These are phyloP conservation scores for Serpula lacrymans DNA, from an alignment of 768 basidiomycete genomes.

Conservation along the genomic window DNA sequence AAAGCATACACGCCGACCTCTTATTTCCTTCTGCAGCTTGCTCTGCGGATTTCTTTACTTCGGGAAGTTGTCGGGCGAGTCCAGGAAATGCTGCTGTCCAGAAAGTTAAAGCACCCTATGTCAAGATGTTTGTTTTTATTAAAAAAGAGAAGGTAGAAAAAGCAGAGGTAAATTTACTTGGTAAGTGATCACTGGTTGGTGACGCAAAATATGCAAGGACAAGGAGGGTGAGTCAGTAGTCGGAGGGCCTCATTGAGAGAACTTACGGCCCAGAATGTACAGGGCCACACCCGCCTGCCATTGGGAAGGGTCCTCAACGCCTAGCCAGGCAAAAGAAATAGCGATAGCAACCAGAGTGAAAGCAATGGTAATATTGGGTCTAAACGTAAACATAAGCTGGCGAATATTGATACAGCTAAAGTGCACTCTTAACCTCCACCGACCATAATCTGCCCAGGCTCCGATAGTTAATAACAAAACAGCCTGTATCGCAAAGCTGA, in stretches of 20 bases:
- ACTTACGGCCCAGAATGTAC: slow-evolving; percentile 63
- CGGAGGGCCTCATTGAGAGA: not conserved
- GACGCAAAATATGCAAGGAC: not conserved
- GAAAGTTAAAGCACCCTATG: slow-evolving; percentile 66
- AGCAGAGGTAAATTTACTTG: slow-evolving; percentile 37
- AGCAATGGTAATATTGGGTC: slow-evolving; percentile 75
- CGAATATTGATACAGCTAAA: not conserved
- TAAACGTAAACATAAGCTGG: slow-evolving; percentile 17
- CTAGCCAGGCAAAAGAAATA: slow-evolving; percentile 77
- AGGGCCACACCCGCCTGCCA: slow-evolving; percentile 62
- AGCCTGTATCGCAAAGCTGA: slow-evolving; percentile 76
- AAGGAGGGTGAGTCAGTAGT: not conserved
- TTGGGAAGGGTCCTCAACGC: slow-evolving; percentile 59
- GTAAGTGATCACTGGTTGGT: slow-evolving; percentile 59
- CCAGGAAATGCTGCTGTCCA: slow-evolving; percentile 85
- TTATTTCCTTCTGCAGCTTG: slow-evolving; percentile 41
- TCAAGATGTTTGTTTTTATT: not conserved
- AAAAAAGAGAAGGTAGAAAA: not conserved
- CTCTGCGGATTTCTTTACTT: slow-evolving; percentile 52
- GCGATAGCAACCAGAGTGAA: slow-evolving; percentile 65
- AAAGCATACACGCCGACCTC: too few species aligned
- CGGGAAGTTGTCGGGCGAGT: slow-evolving; percentile 64
- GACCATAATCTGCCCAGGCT: slow-evolving; percentile 82
- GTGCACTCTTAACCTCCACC: slow-evolving; percentile 51
- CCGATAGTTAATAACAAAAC: slow-evolving; percentile 62